Conservation (phyloP, 768 basidiomycete genomes). For the Agrocybe chaxingu region DNA sequence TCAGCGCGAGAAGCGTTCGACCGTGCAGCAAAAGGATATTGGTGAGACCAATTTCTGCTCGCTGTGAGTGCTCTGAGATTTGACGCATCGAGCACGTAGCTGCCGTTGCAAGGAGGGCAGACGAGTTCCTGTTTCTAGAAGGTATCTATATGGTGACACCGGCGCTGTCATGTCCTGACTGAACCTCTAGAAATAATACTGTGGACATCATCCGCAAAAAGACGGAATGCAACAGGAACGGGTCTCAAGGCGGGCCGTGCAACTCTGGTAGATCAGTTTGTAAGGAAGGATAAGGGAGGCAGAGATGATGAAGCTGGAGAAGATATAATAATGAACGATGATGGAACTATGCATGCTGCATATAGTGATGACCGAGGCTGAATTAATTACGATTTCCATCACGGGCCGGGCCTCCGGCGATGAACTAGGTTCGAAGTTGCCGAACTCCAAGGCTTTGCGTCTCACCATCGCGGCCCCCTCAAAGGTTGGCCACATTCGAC, state of each 20-base stretch:
- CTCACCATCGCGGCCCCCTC: conserved; percentile 1
- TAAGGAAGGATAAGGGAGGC: conserved; percentile 23
- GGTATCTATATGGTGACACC: conserved; percentile 35
- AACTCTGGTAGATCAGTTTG: conserved; percentile 51
- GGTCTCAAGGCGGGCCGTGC: conserved; percentile 22
- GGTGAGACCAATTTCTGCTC: conserved; percentile 41
- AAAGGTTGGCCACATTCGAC: not conserved
- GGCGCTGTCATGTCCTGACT: not conserved
- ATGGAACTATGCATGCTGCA: conserved; percentile 53
- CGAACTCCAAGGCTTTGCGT: not conserved
- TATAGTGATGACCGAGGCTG: conserved; percentile 24
- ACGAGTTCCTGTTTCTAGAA: conserved; percentile 78
- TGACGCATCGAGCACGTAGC: conserved; percentile 32
- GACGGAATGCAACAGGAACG: conserved; percentile 28
- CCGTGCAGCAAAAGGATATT: conserved; percentile 76
- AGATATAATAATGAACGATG: conserved; percentile 53
- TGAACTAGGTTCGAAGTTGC: not conserved
- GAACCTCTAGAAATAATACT: conserved; percentile 51
- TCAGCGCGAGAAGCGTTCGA: conserved; percentile 66
- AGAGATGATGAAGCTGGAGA: conserved; percentile 14
- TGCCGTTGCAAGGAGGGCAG: conserved; percentile 57
- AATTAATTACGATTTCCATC: not conserved
- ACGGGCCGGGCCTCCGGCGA: conserved; percentile 5
- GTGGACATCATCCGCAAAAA: conserved; percentile 45
- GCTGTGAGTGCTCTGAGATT: not conserved